Evolutionary conservation across 768 basidiomycete species (phyloP).

Genomic region (Auricularia heimuer): DNA sequence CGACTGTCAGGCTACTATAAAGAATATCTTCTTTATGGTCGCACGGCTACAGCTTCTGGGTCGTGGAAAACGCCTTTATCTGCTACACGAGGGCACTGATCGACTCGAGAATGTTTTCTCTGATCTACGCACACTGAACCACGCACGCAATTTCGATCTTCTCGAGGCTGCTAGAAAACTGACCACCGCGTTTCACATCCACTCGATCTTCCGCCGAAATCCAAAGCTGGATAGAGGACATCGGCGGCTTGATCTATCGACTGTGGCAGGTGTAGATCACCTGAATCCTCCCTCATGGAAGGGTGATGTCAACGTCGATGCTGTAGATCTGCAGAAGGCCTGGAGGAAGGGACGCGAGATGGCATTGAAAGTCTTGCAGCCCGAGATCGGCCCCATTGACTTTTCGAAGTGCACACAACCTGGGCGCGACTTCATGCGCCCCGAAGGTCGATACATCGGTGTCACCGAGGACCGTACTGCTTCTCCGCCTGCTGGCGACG

Average conservation of each 20-base stretch:
- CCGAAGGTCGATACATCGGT: background rate
- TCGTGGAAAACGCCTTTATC: background rate
- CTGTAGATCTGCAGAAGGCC: slow-evolving; percentile 8
- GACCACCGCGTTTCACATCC: background rate
- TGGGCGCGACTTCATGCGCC: background rate
- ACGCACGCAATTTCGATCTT: background rate
- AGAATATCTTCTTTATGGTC: background rate
- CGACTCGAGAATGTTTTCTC: background rate
- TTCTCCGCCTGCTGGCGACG: background rate
- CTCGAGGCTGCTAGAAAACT: background rate
- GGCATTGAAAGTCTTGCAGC: background rate
- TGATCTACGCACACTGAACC: background rate
- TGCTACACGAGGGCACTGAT: background rate
- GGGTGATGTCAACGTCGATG: slow-evolving; percentile 20
- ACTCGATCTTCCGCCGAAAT: slow-evolving; percentile 8
- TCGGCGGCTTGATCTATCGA: slow-evolving; percentile 13
- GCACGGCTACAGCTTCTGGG: background rate
- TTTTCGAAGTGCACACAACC: background rate
- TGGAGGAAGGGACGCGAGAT: background rate
- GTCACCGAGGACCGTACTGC: background rate
- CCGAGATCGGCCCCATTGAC: background rate
- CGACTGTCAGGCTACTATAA: background rate
- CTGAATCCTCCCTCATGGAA: slow-evolving; percentile 27
- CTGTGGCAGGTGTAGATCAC: slow-evolving; percentile 19
- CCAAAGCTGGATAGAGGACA: slow-evolving; percentile 19